Conservation (phyloP, 2,329 filamentous ascomycete genomes). For the Thyridium curvatum region DNA sequence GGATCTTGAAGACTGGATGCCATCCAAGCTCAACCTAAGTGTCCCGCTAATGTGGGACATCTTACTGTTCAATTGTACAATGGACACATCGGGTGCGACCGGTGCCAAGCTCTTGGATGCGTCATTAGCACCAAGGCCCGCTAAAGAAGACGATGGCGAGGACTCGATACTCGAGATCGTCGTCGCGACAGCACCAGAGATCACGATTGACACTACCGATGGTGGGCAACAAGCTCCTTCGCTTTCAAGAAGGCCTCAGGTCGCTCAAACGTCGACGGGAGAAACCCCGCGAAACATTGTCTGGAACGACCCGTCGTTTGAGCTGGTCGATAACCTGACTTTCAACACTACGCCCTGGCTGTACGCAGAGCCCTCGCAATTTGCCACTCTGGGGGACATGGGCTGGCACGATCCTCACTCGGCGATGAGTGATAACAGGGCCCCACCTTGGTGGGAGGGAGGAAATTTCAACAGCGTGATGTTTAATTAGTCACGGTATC, state of each 20-base stretch:
- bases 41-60: conserved; percentile 48
- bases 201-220: conserved; percentile 43
- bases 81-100: conserved; percentile 26
- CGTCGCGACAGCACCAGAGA: conserved; percentile 43
- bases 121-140: conserved; percentile 27
- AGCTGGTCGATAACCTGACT: conserved; percentile 27
- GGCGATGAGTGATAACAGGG: too few relatives aligned
- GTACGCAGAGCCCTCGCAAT: conserved; percentile 33
- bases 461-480: conserved; percentile 30
- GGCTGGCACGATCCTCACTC: too few relatives aligned
- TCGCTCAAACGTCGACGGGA: too few relatives aligned
- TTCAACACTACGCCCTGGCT: conserved; percentile 36
- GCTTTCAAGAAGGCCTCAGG: too few relatives aligned
- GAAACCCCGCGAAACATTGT: too few relatives aligned
- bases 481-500: conserved; percentile 18
- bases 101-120: conserved; percentile 32
- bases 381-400: conserved; percentile 29
- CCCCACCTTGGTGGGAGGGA: conserved; percentile 30
- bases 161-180: conserved; percentile 38
- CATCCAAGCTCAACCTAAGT: conserved; percentile 44
- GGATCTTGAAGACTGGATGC: conserved; percentile 39
- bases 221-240: conserved; percentile 43
- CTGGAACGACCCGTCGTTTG: too few relatives aligned
- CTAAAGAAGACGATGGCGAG: conserved; percentile 19
- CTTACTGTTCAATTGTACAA: conserved; percentile 37